Conservation (phyloP, 2,329 filamentous ascomycete species). For the Microdochium bolleyi region DNA sequence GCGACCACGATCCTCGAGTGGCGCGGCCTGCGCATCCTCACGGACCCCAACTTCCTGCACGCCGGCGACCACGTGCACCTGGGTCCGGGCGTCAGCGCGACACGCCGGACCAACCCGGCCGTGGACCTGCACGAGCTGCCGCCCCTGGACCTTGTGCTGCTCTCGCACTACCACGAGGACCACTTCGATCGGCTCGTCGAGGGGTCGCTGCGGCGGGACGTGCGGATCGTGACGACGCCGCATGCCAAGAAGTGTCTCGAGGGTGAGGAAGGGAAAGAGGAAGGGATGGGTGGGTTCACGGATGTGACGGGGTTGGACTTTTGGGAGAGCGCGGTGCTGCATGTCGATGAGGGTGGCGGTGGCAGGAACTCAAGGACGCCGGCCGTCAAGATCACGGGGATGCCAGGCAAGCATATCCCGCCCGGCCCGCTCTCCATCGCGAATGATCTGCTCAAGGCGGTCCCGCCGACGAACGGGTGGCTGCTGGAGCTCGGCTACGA, state of each 20-base stretch:
- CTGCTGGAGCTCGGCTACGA: conserved; percentile 52
- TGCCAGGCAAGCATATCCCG: conserved; percentile 57
- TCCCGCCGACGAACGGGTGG: conserved; percentile 61
- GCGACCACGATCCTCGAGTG: conserved; percentile 49
- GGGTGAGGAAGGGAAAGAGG: conserved; percentile 20
- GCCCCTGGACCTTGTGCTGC: conserved; percentile 47
- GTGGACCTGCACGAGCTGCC: conserved; percentile 53
- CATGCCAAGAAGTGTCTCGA: conserved; percentile 48
- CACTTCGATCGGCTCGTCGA: conserved; percentile 33
- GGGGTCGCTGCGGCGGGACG: conserved; percentile 29
- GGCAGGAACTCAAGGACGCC: conserved; percentile 16
- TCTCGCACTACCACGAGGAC: conserved; percentile 56
- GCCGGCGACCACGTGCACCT: conserved; percentile 59
- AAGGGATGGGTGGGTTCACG: conserved; percentile 28
- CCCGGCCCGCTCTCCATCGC: conserved; percentile 27
- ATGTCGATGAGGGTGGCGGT: conserved; percentile 10
- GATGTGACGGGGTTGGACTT: conserved; percentile 46
- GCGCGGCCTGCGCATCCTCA: conserved; percentile 43
- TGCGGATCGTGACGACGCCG: conserved; percentile 57
- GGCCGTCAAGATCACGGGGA: conserved; percentile 49
- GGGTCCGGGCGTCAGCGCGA: conserved; percentile 51
- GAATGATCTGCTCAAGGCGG: conserved; percentile 28
- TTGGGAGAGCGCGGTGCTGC: conserved; percentile 42
- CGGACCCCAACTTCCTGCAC: conserved; percentile 58
- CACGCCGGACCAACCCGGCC: conserved; percentile 48